phyloP scores from a whole-genome alignment of 1,139 yeast species.

The Suhomyces taliae region DNA sequence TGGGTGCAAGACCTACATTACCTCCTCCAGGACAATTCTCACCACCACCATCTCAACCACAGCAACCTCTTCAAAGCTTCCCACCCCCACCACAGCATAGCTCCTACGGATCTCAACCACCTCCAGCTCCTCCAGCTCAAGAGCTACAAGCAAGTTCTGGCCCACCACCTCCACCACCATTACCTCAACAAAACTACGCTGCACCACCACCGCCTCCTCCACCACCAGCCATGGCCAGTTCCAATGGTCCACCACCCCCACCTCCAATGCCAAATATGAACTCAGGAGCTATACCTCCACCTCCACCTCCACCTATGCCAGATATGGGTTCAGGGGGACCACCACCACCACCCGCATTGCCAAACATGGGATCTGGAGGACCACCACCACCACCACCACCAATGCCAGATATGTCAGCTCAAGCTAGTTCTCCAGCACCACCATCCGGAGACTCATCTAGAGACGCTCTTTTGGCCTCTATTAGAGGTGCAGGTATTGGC shows the following conservation, averaged over 20 bases:
- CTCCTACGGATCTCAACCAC: neutral
- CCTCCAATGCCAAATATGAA: slow-evolving; percentile 24
- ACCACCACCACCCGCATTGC: slow-evolving; percentile 20
- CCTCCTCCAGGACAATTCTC: slow-evolving; percentile 6
- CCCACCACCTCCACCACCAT: slow-evolving; percentile 37
- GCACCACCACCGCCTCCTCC: slow-evolving; percentile 24
- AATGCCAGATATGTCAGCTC: slow-evolving; percentile 4
- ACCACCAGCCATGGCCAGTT: too few species aligned
- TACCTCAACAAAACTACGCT: too few species aligned
- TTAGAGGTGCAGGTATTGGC: slow-evolving; percentile 74
- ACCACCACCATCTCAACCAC: slow-evolving; percentile 18
- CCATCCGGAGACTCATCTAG: slow-evolving; percentile 56
- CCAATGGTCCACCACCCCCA: slow-evolving; percentile 14
- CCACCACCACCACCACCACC: slow-evolving; percentile 30
- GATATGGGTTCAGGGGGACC: slow-evolving; percentile 24
- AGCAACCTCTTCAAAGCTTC: slow-evolving; percentile 18
- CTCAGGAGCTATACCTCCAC: slow-evolving; percentile 28
- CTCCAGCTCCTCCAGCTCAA: slow-evolving; percentile 14
- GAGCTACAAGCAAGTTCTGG: slow-evolving; percentile 17
- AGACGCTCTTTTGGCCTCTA: slow-evolving; percentile 85
- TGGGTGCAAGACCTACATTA: slow-evolving; percentile 1
- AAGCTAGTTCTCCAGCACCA: slow-evolving; percentile 11
- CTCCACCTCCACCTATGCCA: slow-evolving; percentile 36
- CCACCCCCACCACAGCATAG: slow-evolving; percentile 23
- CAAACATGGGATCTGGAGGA: slow-evolving; percentile 7